Evolutionary conservation across 2,329 filamentous ascomycete species (phyloP), one percentile per base, ranked within the genome.

Genomic region (Fusarium sp.): DNA sequence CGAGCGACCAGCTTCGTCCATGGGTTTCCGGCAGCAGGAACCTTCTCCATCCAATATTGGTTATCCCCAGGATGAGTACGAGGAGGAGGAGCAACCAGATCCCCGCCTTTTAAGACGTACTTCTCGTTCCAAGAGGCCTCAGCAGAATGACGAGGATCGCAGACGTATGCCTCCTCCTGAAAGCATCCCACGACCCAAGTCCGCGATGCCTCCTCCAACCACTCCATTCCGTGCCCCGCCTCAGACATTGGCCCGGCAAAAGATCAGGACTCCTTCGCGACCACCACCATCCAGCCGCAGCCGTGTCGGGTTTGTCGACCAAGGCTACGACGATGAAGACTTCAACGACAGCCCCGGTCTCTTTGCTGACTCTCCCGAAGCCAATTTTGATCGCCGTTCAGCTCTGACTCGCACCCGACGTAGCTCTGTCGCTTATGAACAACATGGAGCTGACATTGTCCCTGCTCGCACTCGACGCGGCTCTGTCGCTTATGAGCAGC

Each of bases 91-190:
- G 28, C 78, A 83, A 7, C 75, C 79, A 28, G 74, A 78, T 5
- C 75, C 78, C 15, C 75, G 74, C 6, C 62, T 83, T 3, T 47
- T 76, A 8, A 80, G 84, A 26, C 82, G 83, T 23, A 68, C 80
- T n/a, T 86, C 85, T 2, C 73, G 79, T 33, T 77, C 77, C 15
- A 81, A 77, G 72, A 83, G 80, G 56, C 74, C 63, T 20, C 64
- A 48, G 10, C 72, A 71, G 49, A 64, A 78, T 10, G 80, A 83
- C 1, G 82, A 85, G 3, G 84, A 85, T 52, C 80, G 82, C 31
- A 77, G 72, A 49, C 78, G 79, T 29, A 86, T 86, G 84, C 85
- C 86, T 23, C 85, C 85, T 13, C 84, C 84, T 6, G 74, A 74
- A 3, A 73, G 63, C 26, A 70, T 78, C 38, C 78, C 78, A 49